Evolutionary conservation across 108 stramenopile genomes (phyloP).

Genomic region (Nannochloropsis oceanica): DNA sequence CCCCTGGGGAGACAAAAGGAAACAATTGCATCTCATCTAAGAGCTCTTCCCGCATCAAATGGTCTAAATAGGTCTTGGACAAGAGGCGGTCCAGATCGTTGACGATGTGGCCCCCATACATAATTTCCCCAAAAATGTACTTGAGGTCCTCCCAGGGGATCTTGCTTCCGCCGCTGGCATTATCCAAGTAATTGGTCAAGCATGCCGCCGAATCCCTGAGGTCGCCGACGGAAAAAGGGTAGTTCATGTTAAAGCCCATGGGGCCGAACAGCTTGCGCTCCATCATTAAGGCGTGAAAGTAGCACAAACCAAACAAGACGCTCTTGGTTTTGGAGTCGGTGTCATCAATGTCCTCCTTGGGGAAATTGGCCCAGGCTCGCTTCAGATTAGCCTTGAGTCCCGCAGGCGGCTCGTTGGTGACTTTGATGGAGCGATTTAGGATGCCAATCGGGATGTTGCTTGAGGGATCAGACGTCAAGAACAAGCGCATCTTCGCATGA

Average conservation of each 20-base stretch:
- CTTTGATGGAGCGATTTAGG: conserved; percentile 73
- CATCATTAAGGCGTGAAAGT: conserved; percentile 79
- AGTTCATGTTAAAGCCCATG: conserved; percentile 87
- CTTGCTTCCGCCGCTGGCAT: conserved; percentile 58
- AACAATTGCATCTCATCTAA: conserved; percentile 77
- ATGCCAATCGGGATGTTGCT: conserved; percentile 68
- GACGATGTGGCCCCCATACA: conserved; percentile 86
- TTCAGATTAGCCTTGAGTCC: conserved; percentile 79
- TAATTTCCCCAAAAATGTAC: conserved; percentile 82
- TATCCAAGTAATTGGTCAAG: conserved; percentile 75
- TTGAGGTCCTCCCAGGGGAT: conserved; percentile 80
- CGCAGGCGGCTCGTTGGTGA: conserved; percentile 79
- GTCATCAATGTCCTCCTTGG: conserved; percentile 65
- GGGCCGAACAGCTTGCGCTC: conserved; percentile 82
- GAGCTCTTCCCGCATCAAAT: conserved; percentile 78
- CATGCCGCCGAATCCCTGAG: conserved; percentile 65
- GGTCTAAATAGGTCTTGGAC: conserved; percentile 65
- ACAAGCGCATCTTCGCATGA: conserved; percentile 68
- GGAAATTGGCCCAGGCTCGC: conserved; percentile 70
- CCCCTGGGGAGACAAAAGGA: conserved; percentile 69
- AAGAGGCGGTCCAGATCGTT: conserved; percentile 85
- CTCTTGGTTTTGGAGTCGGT: conserved; percentile 65
- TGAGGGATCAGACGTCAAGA: conserved; percentile 65
- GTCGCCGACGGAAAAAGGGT: conserved; percentile 77
- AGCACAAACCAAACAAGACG: conserved; percentile 73